Percentiles rank a stretch among this genome's conserved stretches.
These are phyloP conservation scores for Nakazawaea pomicola DNA, from an alignment of 805 yeast genomes.

Conservation along the genomic window DNA sequence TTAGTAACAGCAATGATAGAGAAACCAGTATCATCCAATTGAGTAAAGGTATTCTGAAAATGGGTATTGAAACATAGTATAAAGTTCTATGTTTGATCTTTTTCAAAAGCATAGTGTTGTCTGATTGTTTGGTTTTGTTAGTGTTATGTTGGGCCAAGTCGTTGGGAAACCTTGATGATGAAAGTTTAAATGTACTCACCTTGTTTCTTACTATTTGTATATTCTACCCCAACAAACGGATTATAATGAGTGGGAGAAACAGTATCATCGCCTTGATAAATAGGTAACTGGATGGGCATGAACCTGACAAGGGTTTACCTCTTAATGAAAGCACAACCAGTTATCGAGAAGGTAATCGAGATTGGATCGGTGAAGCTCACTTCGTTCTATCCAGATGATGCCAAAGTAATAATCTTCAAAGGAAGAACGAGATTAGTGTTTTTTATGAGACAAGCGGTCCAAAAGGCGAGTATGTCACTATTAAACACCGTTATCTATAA, in stretches of 20 bases:
- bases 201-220: neutral
- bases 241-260: slow-evolving; percentile 2
- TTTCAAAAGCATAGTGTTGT: neutral
- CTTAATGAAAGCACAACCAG: no score
- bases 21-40: slow-evolving; percentile 48
- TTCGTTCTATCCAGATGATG: no score
- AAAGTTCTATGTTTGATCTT: slow-evolving; percentile 1
- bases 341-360: no score
- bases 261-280: slow-evolving; percentile 6
- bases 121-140: neutral
- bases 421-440: no score
- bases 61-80: slow-evolving; percentile 4
- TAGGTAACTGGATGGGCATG: slow-evolving; percentile 14
- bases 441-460: no score
- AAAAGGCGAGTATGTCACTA: no score
- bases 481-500: no score
- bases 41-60: slow-evolving; percentile 42
- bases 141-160: no score
- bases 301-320: no score
- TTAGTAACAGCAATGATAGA: slow-evolving; percentile 44
- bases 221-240: slow-evolving; percentile 11
- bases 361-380: no score
- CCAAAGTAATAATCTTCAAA: no score
- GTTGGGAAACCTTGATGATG: no score
- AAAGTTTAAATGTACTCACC: slow-evolving; percentile 3